Evolutionary conservation across 169 alveolate genomes (phyloP).

Genomic region (Babesia gibsoni): DNA sequence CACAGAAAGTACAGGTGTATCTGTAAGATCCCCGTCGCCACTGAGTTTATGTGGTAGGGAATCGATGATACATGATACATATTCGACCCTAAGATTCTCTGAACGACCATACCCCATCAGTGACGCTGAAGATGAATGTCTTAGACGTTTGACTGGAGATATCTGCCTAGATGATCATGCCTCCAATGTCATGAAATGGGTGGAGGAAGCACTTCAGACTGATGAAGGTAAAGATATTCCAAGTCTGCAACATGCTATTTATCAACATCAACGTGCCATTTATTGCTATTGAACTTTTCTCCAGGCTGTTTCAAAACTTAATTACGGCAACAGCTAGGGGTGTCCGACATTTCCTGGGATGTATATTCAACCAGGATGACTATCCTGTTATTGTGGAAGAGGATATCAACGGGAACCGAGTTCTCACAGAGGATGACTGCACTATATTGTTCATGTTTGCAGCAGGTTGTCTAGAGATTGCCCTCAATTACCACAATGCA

Average conservation of each 20-base stretch:
- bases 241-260: constrained; percentile 42
- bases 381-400: neutral
- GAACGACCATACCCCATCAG: no score
- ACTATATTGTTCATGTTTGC: constrained; percentile 25
- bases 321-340: neutral
- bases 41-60: neutral
- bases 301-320: constrained; percentile 12
- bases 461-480: constrained; percentile 22
- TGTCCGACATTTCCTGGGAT: neutral
- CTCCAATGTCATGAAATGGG: neutral
- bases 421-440: constrained; percentile 4
- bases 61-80: neutral
- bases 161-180: neutral
- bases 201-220: constrained; percentile 21
- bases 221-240: constrained; percentile 24
- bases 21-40: neutral
- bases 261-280: constrained; percentile 41
- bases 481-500: constrained; percentile 25
- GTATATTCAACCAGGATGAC: constrained; percentile 12
- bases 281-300: constrained; percentile 26
- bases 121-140: neutral
- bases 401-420: neutral
- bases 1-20: neutral
- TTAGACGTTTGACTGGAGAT: neutral
- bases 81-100: neutral